Conservation (phyloP, 495 filamentous ascomycete genomes). For the Penicillium bovifimosum region DNA sequence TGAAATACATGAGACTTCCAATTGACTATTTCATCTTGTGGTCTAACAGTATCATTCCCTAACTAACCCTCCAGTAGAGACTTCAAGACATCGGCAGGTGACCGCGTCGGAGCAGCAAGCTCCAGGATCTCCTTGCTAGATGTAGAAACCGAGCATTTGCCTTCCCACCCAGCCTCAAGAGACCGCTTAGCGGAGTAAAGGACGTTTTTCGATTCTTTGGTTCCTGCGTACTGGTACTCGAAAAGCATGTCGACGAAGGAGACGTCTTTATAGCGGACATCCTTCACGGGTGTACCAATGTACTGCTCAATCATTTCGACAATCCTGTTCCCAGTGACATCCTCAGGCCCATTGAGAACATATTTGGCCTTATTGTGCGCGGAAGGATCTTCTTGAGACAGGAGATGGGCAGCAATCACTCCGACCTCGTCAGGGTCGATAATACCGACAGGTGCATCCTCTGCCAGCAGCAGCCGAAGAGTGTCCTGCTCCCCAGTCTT, state of each 20-base stretch:
- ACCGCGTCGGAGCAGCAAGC: conserved; percentile 24
- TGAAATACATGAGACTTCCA: conserved; percentile 5
- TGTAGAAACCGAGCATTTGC: conserved; percentile 21
- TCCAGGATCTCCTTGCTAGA: conserved; percentile 33
- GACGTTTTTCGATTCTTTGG: conserved; percentile 4
- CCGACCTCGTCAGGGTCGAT: conserved; percentile 39
- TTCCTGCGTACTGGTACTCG: too few species aligned
- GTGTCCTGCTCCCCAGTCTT: conserved; percentile 34
- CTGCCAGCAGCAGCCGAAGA: conserved; percentile 18
- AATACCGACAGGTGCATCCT: conserved; percentile 33
- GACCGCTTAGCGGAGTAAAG: conserved; percentile 24
- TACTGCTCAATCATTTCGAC: conserved; percentile 38
- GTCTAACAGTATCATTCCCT: too few species aligned
- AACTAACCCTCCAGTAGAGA: too few species aligned
- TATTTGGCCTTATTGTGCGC: conserved; percentile 36
- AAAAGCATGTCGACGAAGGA: conserved; percentile 1
- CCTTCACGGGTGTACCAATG: conserved; percentile 30
- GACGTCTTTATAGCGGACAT: conserved; percentile 35
- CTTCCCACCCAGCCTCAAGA: conserved; percentile 19
- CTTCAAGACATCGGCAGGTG: not conserved
- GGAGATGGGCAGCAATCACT: conserved; percentile 34
- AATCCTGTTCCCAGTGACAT: conserved; percentile 35
- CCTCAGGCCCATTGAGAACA: conserved; percentile 40
- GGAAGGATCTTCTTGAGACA: conserved; percentile 26
- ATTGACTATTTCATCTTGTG: too few species aligned